Conservation (phyloP, 305 asterid species). For the Andrographis paniculata region DNA sequence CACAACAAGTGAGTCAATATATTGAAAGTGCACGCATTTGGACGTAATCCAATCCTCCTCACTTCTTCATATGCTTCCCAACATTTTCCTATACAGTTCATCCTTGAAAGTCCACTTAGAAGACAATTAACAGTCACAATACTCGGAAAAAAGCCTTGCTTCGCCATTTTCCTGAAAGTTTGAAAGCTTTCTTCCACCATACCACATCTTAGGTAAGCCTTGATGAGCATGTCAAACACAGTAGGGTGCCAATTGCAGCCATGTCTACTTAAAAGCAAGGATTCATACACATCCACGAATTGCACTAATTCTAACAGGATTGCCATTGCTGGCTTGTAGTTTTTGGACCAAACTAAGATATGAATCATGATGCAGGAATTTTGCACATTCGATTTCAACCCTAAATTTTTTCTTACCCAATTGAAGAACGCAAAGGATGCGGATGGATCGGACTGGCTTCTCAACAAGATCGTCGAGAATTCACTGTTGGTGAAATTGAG, state of each 20-base stretch:
- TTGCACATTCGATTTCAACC: conserved; percentile 28
- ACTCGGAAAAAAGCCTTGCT: conserved; percentile 55
- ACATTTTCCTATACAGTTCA: conserved; percentile 37
- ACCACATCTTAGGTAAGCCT: conserved; percentile 59
- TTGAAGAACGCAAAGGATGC: conserved; percentile 57
- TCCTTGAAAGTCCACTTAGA: conserved; percentile 50
- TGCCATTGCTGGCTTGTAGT: conserved; percentile 55
- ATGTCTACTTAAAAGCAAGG: conserved; percentile 34
- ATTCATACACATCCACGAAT: conserved; percentile 30
- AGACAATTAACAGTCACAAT: conserved; percentile 52
- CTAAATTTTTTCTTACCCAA: conserved; percentile 51
- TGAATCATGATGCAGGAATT: conserved; percentile 55
- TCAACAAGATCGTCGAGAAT: conserved; percentile 59
- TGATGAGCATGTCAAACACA: conserved; percentile 80
- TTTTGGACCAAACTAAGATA: conserved; percentile 59
- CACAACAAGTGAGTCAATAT: conserved; percentile 58
- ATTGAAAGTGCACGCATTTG: conserved; percentile 66
- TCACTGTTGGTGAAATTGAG: conserved; percentile 41
- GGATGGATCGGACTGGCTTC: conserved; percentile 73
- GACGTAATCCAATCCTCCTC: conserved; percentile 49
- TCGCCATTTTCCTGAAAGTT: conserved; percentile 37
- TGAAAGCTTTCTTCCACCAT: conserved; percentile 48
- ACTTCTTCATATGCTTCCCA: conserved; percentile 65
- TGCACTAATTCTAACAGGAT: conserved; percentile 46
- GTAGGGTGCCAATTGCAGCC: conserved; percentile 79